phyloP scores from a whole-genome alignment of 352 stramenopile species.

The Phytopythium montanum region DNA sequence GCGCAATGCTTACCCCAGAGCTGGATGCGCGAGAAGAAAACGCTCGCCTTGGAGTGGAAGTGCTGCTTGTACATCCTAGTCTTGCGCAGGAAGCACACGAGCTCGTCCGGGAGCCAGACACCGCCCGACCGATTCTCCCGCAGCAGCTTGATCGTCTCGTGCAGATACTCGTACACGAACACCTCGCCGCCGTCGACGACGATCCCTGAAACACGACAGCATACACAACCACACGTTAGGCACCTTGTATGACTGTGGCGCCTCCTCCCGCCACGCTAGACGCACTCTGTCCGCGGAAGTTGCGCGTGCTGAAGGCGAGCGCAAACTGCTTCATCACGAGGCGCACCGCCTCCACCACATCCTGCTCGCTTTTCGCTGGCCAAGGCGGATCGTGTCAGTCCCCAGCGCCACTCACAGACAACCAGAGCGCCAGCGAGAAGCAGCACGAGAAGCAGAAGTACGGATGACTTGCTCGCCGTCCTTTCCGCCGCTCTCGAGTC shows the following conservation, averaged over 20 bases:
- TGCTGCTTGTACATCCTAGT: conserved; percentile 49
- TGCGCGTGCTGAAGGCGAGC: conserved; percentile 58
- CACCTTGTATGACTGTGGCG: neutral
- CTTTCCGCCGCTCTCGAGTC: neutral
- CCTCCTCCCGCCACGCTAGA: neutral
- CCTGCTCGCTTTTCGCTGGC: conserved; percentile 27
- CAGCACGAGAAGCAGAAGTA: neutral
- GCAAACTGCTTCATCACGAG: conserved; percentile 56
- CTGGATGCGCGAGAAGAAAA: conserved; percentile 68
- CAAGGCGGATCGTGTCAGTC: neutral
- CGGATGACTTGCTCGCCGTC: neutral
- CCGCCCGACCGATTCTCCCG: conserved; percentile 54
- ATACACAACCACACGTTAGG: neutral
- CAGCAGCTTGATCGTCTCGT: conserved; percentile 58
- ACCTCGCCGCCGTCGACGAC: conserved; percentile 29
- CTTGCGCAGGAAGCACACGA: conserved; percentile 56
- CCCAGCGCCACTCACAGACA: neutral
- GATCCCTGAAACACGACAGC: conserved; percentile 23
- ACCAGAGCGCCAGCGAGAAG: neutral
- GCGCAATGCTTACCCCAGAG: conserved; percentile 41
- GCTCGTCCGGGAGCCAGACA: conserved; percentile 66
- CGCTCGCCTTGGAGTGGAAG: conserved; percentile 29
- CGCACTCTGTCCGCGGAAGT: conserved; percentile 62
- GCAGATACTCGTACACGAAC: conserved; percentile 62
- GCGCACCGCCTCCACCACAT: conserved; percentile 46